These are phyloP conservation scores for Penicillium cataractarum DNA, from an alignment of 495 filamentous ascomycete genomes.

Conservation along the genomic window DNA sequence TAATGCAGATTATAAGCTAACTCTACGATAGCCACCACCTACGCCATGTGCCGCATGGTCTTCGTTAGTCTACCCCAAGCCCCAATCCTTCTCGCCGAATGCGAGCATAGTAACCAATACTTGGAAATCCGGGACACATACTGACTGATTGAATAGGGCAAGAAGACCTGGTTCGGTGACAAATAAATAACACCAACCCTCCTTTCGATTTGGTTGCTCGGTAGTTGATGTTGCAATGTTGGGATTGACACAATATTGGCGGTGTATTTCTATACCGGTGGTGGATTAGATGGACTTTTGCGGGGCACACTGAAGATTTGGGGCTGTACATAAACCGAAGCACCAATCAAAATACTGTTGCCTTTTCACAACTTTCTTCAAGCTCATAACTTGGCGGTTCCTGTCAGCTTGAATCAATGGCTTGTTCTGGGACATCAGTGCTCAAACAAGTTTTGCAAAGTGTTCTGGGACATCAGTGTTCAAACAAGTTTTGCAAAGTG, in stretches of 20 bases:
- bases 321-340: slow-evolving; percentile 53
- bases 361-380: slow-evolving; percentile 8
- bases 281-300: slow-evolving; percentile 35
- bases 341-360: slow-evolving; percentile 40
- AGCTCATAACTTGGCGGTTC: not conserved
- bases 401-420: not conserved
- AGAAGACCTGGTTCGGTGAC: slow-evolving; percentile 88
- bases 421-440: not conserved
- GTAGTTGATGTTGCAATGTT: slow-evolving; percentile 15
- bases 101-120: slow-evolving; percentile 4
- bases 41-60: slow-evolving; percentile 60
- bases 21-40: slow-evolving; percentile 51
- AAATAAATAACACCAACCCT: slow-evolving; percentile 47
- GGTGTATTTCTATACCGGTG: slow-evolving; percentile 48
- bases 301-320: slow-evolving; percentile 35
- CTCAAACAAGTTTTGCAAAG: not conserved
- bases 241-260: slow-evolving; percentile 29
- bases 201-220: slow-evolving; percentile 9
- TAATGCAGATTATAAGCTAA: slow-evolving; percentile 33
- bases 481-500: not conserved
- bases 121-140: slow-evolving; percentile 9
- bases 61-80: slow-evolving; percentile 47
- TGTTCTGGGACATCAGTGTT: not conserved
- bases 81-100: not conserved
- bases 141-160: slow-evolving; percentile 58